Percentiles rank a stretch among this genome's conserved stretches.
Conservation (phyloP, 1,139 yeast genomes). For the Arxiozyma telluris region DNA sequence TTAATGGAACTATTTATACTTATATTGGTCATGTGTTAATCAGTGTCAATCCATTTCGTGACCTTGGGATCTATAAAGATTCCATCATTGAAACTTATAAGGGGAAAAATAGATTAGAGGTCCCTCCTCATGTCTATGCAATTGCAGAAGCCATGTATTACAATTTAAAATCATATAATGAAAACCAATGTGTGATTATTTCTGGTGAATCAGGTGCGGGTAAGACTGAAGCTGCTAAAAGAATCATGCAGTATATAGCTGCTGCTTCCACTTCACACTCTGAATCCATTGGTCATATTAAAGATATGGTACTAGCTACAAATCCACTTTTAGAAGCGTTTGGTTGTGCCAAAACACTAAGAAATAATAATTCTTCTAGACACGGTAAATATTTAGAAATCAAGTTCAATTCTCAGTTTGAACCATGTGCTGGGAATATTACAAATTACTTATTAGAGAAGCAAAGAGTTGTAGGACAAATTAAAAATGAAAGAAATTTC, state of each 20-base stretch:
- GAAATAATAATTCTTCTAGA: constrained; percentile 93
- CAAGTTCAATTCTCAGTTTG: constrained; percentile 69
- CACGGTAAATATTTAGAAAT: constrained; percentile 97
- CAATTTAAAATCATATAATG: constrained; percentile 87
- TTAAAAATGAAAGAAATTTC: constrained; percentile 85
- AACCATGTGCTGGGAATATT: constrained; percentile 91
- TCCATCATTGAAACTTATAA: constrained; percentile 65
- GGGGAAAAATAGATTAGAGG: constrained; percentile 90
- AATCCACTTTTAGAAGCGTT: constrained; percentile 93
- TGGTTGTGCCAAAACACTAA: constrained; percentile 95
- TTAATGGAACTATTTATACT: constrained; percentile 83
- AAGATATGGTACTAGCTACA: constrained; percentile 96
- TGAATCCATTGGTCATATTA: constrained; percentile 65
- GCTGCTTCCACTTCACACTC: constrained; percentile 59
- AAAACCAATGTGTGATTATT: constrained; percentile 94
- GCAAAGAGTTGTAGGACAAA: constrained; percentile 92
- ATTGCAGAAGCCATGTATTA: constrained; percentile 97
- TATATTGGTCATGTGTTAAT: constrained; percentile 83
- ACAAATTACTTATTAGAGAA: constrained; percentile 92
- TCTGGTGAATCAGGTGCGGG: constrained; percentile 99
- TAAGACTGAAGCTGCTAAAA: constrained; percentile 96
- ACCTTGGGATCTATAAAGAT: constrained; percentile 87
- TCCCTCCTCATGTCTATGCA: constrained; percentile 98
- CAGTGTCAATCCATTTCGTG: constrained; percentile 94
- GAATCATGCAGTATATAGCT: constrained; percentile 97